Evolutionary conservation across 495 filamentous ascomycete genomes (phyloP).

Genomic region (Haplographium delicatum): DNA sequence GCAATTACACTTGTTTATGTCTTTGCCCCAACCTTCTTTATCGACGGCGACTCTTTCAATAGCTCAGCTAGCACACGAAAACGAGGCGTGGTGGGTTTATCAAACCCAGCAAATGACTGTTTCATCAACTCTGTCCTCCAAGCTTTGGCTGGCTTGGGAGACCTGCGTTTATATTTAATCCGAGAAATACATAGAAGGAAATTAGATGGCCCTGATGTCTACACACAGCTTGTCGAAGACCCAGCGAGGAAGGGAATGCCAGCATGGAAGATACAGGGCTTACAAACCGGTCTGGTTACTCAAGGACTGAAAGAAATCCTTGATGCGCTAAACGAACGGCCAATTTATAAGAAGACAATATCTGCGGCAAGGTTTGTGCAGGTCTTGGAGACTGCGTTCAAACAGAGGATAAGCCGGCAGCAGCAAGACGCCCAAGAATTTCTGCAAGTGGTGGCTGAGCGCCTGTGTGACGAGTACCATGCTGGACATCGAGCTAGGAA

Average conservation of each 20-base stretch:
- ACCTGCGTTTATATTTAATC: conserved; percentile 86
- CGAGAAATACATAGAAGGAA: conserved; percentile 77
- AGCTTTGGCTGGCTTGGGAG: conserved; percentile 87
- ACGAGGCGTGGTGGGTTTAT: conserved; percentile 83
- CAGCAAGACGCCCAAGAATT: conserved; percentile 99
- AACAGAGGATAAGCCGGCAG: conserved; percentile 81
- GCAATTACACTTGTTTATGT: conserved; percentile 96
- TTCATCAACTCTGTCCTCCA: conserved; percentile 98
- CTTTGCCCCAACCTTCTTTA: conserved; percentile 90
- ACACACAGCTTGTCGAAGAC: conserved; percentile 51
- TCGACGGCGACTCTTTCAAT: conserved; percentile 67
- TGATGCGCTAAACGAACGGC: conserved; percentile 89
- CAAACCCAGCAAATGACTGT: conserved; percentile 94
- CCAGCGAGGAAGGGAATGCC: conserved; percentile 44
- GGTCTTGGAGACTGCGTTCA: conserved; percentile 78
- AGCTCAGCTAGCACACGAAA: conserved; percentile 58
- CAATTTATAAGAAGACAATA: conserved; percentile 91
- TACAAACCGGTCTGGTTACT: conserved; percentile 80
- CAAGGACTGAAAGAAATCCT: conserved; percentile 85
- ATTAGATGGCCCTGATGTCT: conserved; percentile 68
- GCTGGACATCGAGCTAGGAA: conserved; percentile 67
- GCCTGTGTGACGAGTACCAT: conserved; percentile 89
- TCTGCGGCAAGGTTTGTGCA: conserved; percentile 75
- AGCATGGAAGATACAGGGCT: conserved; percentile 61
- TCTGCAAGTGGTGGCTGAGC: conserved; percentile 85